phyloP scores from a whole-genome alignment of 345 rosid genomes.

The Bretschneidera sinensis region DNA sequence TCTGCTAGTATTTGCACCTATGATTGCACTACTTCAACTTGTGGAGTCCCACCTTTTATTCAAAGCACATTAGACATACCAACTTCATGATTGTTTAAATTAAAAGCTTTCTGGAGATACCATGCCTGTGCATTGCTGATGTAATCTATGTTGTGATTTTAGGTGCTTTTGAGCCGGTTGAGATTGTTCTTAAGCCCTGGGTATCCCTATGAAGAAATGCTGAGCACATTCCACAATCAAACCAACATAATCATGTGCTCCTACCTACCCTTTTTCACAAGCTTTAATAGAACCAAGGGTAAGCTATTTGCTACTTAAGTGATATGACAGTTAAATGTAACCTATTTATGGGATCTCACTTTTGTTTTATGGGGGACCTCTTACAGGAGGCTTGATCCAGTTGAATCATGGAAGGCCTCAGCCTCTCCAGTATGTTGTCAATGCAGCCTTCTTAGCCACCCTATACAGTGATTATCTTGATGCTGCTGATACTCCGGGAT shows the following conservation, averaged over 20 bases:
- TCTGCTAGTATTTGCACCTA: background rate
- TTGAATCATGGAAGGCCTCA: conserved; percentile 94
- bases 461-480: conserved; percentile 86
- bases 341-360: conserved; percentile 15
- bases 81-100: background rate
- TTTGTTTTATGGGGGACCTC: conserved; percentile 11
- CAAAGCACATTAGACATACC: background rate
- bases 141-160: conserved; percentile 13
- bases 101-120: no score
- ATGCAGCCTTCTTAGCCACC: conserved; percentile 89
- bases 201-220: conserved; percentile 86
- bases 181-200: conserved; percentile 90
- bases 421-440: conserved; percentile 86
- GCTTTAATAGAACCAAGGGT: conserved; percentile 73
- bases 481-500: conserved; percentile 95
- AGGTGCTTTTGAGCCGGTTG: conserved; percentile 79
- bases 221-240: conserved; percentile 84
- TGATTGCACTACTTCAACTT: background rate
- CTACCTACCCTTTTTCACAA: conserved; percentile 57
- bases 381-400: conserved; percentile 76
- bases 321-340: conserved; percentile 3
- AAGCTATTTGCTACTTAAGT: conserved; percentile 13
- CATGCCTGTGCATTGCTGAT: no score
- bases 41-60: background rate
- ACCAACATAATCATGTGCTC: conserved; percentile 85